Evolutionary conservation across 2,329 filamentous ascomycete genomes (phyloP).

Genomic region (Salinomyces thailandicus): DNA sequence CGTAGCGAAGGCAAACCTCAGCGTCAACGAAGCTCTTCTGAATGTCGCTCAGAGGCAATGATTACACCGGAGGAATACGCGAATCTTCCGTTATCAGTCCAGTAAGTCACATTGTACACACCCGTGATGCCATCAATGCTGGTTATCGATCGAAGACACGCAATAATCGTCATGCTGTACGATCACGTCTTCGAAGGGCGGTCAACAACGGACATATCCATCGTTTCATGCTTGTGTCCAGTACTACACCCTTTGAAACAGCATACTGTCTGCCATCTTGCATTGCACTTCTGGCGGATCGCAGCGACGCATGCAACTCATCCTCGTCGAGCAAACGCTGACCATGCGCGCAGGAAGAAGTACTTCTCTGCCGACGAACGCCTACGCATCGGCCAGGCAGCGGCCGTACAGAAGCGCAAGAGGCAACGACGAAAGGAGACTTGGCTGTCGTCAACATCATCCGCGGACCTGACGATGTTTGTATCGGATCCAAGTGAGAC

Average conservation of each 20-base stretch:
- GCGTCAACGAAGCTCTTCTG: slow-evolving; percentile 4
- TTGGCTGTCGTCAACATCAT: slow-evolving; percentile 17
- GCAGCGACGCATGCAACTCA: not conserved
- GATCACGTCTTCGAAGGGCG: slow-evolving; percentile 8
- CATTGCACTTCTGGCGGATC: not conserved
- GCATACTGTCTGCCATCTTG: slow-evolving; percentile 1
- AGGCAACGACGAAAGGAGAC: slow-evolving; percentile 12
- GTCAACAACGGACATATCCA: slow-evolving; percentile 3
- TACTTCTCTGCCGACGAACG: slow-evolving; percentile 66
- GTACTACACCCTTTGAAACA: slow-evolving; percentile 4
- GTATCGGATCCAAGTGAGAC: not conserved
- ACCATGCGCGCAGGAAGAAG: slow-evolving; percentile 38
- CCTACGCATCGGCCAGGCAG: slow-evolving; percentile 51
- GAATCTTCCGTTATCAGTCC: slow-evolving; percentile 32
- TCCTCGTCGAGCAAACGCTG: slow-evolving; percentile 6
- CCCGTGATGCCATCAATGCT: not conserved
- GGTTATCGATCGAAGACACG: not conserved
- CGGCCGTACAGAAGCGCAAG: slow-evolving; percentile 24
- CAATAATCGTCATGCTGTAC: slow-evolving; percentile 8
- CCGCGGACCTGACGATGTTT: slow-evolving; percentile 17
- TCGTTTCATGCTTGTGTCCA: slow-evolving; percentile 3
- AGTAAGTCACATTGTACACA: slow-evolving; percentile 27
- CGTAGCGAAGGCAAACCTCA: slow-evolving; percentile 1
- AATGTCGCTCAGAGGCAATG: slow-evolving; percentile 11
- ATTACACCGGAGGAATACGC: slow-evolving; percentile 31